Base-by-base conservation (phyloP, 192 early-diverging fungal species). In the Borealophlyctis nickersoniae region DNA sequence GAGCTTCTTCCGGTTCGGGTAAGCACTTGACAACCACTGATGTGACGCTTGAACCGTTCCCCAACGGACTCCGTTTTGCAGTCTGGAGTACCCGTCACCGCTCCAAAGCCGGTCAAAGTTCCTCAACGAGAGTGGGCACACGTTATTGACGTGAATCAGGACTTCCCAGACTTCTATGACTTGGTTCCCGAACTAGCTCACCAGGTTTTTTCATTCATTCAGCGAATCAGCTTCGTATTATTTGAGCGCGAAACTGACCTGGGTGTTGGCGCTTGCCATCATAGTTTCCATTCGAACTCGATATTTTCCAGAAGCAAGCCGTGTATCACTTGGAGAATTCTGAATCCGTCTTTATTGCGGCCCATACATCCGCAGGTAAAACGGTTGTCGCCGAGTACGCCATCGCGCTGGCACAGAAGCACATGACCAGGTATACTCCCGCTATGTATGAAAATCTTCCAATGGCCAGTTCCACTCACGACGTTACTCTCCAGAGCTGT, bases 351-450 rank as follows among this genome's bases (percentile, higher is more conserved):
- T 99, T 99, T 80, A 88, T 99, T 13, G 97, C 97, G 0, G 97
- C 97, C 0, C 97, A 99, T 62, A 99, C 97, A 1, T 95, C 92
- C 33, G 95, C 97, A 1, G 97, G 97, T 54, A 99, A 99, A 76
- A 99, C 97, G 0, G 95, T 92, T 2, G 94, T 99, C 33, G 97
- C 97, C 1, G 97, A 99, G 75, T 98, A 99, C 69, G 97, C 97
- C 0, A 94, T 99, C 60, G 92, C 94, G 0, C 73, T 98, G 52
- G 89, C 92, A 26, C 81, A 86, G 71, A 91, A 94, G 73, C 94
- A 98, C 65, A 94, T 96, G 92, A 96, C 94, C 24, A 85, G 73
- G 72, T 80, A 71, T 56, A 59, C 34, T 13, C 11, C 56, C 13
- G 26, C 24, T 9, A 58, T 58, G n/a, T 39, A 36, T 58, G 32